phyloP scores from a whole-genome alignment of 768 basidiomycete species.

The Phaffia tasmanica region DNA sequence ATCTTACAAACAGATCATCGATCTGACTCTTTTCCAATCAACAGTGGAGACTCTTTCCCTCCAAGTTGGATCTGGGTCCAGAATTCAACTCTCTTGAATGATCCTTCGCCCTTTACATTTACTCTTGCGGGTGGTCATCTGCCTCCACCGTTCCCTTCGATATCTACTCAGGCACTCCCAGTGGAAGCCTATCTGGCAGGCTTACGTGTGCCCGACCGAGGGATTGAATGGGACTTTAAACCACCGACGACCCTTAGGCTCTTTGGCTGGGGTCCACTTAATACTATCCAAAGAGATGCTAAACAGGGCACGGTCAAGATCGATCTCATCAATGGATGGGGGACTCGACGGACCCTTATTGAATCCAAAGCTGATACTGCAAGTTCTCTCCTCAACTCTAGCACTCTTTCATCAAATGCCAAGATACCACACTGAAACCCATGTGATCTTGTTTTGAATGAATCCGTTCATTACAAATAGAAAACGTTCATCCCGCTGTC shows the following conservation, averaged over 20 bases:
- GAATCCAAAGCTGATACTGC: not conserved
- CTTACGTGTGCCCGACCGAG: not conserved
- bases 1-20: not conserved
- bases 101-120: constrained; percentile 1
- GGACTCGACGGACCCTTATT: not conserved
- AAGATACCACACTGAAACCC: no score
- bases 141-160: not conserved
- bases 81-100: not conserved
- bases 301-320: not conserved
- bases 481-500: constrained; percentile 11
- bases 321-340: not conserved
- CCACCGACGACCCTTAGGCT: not conserved
- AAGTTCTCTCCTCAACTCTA: no score
- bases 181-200: constrained; percentile 10
- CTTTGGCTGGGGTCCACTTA: not conserved
- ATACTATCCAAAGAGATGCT: not conserved
- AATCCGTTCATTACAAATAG: not conserved
- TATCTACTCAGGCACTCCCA: not conserved
- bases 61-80: constrained; percentile 12
- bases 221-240: constrained; percentile 5
- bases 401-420: no score
- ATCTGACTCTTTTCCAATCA: not conserved
- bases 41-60: constrained; percentile 10
- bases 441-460: no score
- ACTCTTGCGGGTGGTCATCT: constrained; percentile 6